Base-by-base conservation (phyloP, 1,139 yeast species). In the Yamadazyma atlantica region DNA sequence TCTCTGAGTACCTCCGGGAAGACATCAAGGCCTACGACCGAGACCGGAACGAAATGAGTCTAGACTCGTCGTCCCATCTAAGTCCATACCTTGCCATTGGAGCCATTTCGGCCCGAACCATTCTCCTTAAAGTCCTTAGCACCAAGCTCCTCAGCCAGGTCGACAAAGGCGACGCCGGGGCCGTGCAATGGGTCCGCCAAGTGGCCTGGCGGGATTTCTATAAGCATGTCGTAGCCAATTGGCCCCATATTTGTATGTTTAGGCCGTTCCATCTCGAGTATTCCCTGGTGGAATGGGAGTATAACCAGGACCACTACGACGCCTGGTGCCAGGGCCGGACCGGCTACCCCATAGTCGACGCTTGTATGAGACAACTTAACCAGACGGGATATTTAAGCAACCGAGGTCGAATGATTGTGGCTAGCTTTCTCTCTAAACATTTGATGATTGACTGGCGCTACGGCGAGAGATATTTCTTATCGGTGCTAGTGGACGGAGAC, bases 191-290 rank as follows among this genome's bases (percentile, higher is more conserved):
- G 62, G 61, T 75, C 12, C 63, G 81, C 28, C 80, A 78, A 51
- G 60, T 78, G 6, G 78, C 81, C 1, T 78, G 80, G 76, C 63
- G 82, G 44, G 82, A 78, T 48, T 77, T 75, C 41, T 78, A 78
- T 49, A 64, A 69, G 29, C 80, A 77, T 43, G 62, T 74, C 24
- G 42, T 73, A 31, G 61, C 67, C 38, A 59, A 66, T 40, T 73
- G 76, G 71, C 83, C 83, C 4, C 73, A 66, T 45, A 54, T 73
- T 4, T 66, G 70, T 39, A 76, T 76, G 79, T 64, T 60, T 47
- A 51, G 66, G 36, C 82, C 82, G 1, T 70, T 70, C 49, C 69
- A 69, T 38, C 58, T 74, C 35, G 70, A 69, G 33, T 60, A 64
- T 18, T 45, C 60, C 22, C 66, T 59, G 16, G 39, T 73, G 8